Percentiles rank a stretch among this genome's conserved stretches.
phyloP scores from a whole-genome alignment of 352 stramenopile species.

The Globisporangium takayamanum region DNA sequence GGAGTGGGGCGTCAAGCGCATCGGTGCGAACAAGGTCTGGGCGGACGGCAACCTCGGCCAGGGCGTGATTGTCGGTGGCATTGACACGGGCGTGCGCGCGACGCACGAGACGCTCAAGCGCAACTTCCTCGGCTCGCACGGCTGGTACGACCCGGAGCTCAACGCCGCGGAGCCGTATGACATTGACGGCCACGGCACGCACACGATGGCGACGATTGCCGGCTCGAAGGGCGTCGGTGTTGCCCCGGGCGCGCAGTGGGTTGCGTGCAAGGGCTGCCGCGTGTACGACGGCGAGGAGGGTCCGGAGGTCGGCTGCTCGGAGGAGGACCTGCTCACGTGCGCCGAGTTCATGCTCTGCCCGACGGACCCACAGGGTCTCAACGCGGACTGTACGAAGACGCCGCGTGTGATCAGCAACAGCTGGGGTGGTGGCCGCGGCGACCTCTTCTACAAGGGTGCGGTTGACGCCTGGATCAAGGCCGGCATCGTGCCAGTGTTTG shows the following conservation, averaged over 20 bases:
- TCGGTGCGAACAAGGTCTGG: constrained; percentile 14
- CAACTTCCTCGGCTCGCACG: constrained; percentile 14
- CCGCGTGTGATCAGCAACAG: too few relatives aligned
- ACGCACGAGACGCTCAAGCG: constrained; percentile 17
- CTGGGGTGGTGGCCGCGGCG: too few relatives aligned
- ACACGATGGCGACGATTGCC: constrained; percentile 17
- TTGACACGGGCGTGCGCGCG: constrained; percentile 17
- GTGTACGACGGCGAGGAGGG: constrained; percentile 3
- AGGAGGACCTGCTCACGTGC: constrained; percentile 5
- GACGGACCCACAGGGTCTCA: background rate
- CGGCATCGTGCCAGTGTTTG: constrained; percentile 22
- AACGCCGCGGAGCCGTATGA: constrained; percentile 16
- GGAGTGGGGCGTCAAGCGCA: constrained; percentile 13
- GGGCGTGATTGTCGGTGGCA: constrained; percentile 12
- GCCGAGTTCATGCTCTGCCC: constrained; percentile 9
- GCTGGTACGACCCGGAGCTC: constrained; percentile 19
- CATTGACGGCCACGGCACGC: constrained; percentile 12
- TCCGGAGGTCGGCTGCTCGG: constrained; percentile 6
- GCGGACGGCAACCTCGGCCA: constrained; percentile 11
- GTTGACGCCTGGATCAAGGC: constrained; percentile 19
- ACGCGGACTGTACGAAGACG: background rate
- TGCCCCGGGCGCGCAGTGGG: constrained; percentile 13
- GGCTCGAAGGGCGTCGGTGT: constrained; percentile 14
- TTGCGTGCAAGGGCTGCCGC: constrained; percentile 16
- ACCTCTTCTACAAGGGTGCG: constrained; percentile 4